Evolutionary conservation across 1,284 basidiomycete genomes (phyloP).

Genomic region (Moesziomyces sp.): DNA sequence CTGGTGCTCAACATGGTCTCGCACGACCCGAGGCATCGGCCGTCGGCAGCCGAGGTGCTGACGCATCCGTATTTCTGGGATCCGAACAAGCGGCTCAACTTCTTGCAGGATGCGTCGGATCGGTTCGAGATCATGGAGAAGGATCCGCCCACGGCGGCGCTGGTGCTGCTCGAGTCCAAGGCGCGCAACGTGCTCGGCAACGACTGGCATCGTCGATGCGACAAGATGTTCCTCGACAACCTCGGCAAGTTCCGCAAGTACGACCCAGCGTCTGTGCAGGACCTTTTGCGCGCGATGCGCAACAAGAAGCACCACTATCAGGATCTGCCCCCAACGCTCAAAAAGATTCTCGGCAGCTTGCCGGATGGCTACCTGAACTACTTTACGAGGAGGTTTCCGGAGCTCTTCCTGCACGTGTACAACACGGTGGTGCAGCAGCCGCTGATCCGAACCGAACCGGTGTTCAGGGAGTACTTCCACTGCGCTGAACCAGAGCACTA

Average conservation of each 20-base stretch:
- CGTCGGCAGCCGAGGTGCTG: slow-evolving; percentile 84
- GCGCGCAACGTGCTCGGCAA: slow-evolving; percentile 65
- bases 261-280: slow-evolving; percentile 87
- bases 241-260: slow-evolving; percentile 95
- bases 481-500: slow-evolving; percentile 49
- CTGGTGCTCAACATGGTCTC: slow-evolving; percentile 61
- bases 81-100: slow-evolving; percentile 82
- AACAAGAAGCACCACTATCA: slow-evolving; percentile 99
- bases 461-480: slow-evolving; percentile 57
- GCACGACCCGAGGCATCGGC: slow-evolving; percentile 72
- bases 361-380: slow-evolving; percentile 92
- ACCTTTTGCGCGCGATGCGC: slow-evolving; percentile 87
- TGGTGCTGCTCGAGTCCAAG: slow-evolving; percentile 78
- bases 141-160: slow-evolving; percentile 82
- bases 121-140: slow-evolving; percentile 91
- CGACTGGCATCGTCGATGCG: slow-evolving; percentile 88
- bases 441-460: slow-evolving; percentile 53
- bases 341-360: slow-evolving; percentile 85
- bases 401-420: slow-evolving; percentile 91
- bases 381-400: slow-evolving; percentile 91
- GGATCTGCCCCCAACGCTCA: slow-evolving; percentile 88
- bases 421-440: slow-evolving; percentile 74
- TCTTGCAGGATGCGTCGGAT: slow-evolving; percentile 96
- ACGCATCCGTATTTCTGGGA: slow-evolving; percentile 98
- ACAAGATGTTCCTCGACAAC: slow-evolving; percentile 90